A percentile compares a stretch with the other conserved stretches of the same genome.
Conservation (phyloP, 805 yeast genomes). For the Hanseniaspora nectarophila region DNA sequence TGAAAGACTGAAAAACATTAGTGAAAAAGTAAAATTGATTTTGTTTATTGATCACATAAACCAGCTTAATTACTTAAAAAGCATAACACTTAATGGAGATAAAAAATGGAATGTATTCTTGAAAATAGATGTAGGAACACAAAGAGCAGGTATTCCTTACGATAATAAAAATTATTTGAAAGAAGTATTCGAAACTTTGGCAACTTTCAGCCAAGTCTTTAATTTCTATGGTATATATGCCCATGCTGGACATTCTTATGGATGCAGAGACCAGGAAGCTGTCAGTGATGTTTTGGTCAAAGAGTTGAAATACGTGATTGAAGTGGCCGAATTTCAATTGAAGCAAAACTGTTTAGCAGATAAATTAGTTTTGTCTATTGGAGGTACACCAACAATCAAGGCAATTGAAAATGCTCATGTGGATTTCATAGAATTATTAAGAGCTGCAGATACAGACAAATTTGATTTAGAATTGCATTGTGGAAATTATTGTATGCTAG, state of each 20-base stretch:
- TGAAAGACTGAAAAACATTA: conserved; percentile 36
- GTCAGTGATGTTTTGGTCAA: conserved; percentile 41
- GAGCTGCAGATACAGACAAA: conserved; percentile 19
- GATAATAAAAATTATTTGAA: conserved; percentile 25
- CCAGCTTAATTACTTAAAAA: conserved; percentile 41
- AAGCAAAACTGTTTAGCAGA: conserved; percentile 25
- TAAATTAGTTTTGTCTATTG: conserved; percentile 49
- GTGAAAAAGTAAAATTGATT: conserved; percentile 34
- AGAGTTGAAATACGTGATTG: conserved; percentile 47
- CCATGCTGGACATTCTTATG: conserved; percentile 70
- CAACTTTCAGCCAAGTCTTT: conserved; percentile 28
- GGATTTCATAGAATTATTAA: conserved; percentile 12
- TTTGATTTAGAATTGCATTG: conserved; percentile 61
- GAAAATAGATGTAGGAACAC: conserved; percentile 60
- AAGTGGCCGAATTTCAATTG: conserved; percentile 33
- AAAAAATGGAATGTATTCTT: conserved; percentile 49
- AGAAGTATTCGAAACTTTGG: conserved; percentile 27
- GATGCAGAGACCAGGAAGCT: conserved; percentile 33
- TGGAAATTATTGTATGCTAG: conserved; percentile 67
- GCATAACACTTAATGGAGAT: conserved; percentile 9
- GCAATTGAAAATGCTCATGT: conserved; percentile 29
- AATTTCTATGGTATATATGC: conserved; percentile 58
- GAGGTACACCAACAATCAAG: conserved; percentile 74
- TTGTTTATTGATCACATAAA: conserved; percentile 50
- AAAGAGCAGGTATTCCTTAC: conserved; percentile 50